Percentiles rank a stretch among this genome's conserved stretches.
Evolutionary conservation across 768 basidiomycete genomes (phyloP).

Genomic region (Pleurotus cornucopiae): DNA sequence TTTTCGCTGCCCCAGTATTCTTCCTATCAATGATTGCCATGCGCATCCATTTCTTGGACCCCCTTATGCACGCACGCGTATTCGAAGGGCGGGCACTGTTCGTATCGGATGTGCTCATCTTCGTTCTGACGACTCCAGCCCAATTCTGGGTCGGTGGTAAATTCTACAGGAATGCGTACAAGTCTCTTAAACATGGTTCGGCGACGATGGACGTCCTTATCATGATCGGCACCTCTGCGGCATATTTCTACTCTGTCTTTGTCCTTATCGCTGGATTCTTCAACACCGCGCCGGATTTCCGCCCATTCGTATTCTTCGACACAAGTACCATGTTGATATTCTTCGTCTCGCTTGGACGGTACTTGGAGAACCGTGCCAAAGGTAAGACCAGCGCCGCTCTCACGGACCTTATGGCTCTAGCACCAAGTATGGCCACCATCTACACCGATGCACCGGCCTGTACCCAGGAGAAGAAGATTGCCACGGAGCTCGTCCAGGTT

Average conservation of each 20-base stretch:
- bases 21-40: slow-evolving; percentile 84
- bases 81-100: slow-evolving; percentile 65
- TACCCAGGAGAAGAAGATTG: slow-evolving; percentile 82
- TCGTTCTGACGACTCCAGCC: slow-evolving; percentile 81
- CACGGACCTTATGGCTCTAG: slow-evolving; percentile 92
- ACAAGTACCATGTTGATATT: slow-evolving; percentile 98
- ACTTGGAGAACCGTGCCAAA: slow-evolving; percentile 94
- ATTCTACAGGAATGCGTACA: slow-evolving; percentile 89
- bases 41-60: slow-evolving; percentile 55
- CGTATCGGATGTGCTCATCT: slow-evolving; percentile 66
- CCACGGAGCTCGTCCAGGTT: slow-evolving; percentile 93
- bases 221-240: slow-evolving; percentile 90
- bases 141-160: slow-evolving; percentile 89
- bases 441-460: slow-evolving; percentile 83
- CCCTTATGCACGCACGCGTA: slow-evolving; percentile 46
- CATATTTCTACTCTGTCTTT: slow-evolving; percentile 85
- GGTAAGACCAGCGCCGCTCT: slow-evolving; percentile 96
- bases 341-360: slow-evolving; percentile 94
- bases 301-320: slow-evolving; percentile 93
- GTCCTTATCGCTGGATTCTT: slow-evolving; percentile 63
- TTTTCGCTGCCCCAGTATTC: slow-evolving; percentile 92
- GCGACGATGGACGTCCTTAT: slow-evolving; percentile 99
- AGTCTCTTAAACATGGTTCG: slow-evolving; percentile 81
- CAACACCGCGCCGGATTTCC: slow-evolving; percentile 61
- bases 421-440: slow-evolving; percentile 94